phyloP scores from a whole-genome alignment of 1,284 basidiomycete genomes.

The Stereum hirsutum region DNA sequence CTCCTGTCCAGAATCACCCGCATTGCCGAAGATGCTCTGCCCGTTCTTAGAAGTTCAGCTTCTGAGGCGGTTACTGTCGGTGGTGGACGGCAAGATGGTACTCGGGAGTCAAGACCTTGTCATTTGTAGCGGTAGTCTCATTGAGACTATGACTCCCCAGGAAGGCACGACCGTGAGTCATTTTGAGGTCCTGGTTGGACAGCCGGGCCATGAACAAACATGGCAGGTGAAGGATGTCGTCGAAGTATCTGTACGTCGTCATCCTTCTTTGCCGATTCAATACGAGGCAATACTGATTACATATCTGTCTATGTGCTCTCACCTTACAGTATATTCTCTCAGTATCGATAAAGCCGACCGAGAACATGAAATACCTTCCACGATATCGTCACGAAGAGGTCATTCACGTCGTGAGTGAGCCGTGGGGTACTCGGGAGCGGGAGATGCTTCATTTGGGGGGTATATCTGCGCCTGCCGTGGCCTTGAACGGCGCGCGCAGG shows the following conservation, averaged over 20 bases:
- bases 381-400: constrained; percentile 28
- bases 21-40: constrained; percentile 26
- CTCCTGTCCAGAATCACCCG: constrained; percentile 26
- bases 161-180: constrained; percentile 17
- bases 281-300: no score
- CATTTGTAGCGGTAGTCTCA: constrained; percentile 16
- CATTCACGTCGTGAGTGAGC: constrained; percentile 32
- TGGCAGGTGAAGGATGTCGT: constrained; percentile 29
- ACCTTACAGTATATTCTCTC: no score
- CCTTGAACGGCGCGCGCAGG: constrained; percentile 17
- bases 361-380: constrained; percentile 26
- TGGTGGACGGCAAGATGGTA: constrained; percentile 16
- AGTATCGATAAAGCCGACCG: no score
- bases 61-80: constrained; percentile 25
- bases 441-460: constrained; percentile 30
- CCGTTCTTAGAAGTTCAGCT: constrained; percentile 28
- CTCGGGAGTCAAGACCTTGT: constrained; percentile 16
- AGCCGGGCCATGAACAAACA: constrained; percentile 19
- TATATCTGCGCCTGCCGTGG: constrained; percentile 33
- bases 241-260: constrained; percentile 24
- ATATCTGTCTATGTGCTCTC: no score
- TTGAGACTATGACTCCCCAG: constrained; percentile 15
- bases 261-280: no score
- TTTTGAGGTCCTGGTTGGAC: constrained; percentile 18
- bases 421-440: constrained; percentile 29